Percentiles rank a stretch among this genome's conserved stretches.
Conservation (phyloP, 1,284 basidiomycete species). For the Ceratobasidium sp. region DNA sequence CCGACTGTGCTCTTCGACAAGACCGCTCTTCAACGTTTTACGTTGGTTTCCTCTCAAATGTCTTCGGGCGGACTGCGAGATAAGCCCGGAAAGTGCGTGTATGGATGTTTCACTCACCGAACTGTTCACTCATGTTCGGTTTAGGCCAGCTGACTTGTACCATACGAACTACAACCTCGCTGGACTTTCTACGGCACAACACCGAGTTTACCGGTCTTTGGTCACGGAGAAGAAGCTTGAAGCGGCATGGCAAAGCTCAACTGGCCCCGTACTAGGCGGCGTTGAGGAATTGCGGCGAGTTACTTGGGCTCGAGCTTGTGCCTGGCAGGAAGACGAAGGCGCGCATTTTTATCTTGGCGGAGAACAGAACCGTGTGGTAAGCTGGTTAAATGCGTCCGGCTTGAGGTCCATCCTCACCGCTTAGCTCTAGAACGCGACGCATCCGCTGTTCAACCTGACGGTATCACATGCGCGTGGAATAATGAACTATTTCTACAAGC, state of each 20-base stretch:
- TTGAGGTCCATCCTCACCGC: not conserved
- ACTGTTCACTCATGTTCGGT: not conserved
- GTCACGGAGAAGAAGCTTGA: constrained; percentile 59
- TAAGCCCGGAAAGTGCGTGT: constrained; percentile 88
- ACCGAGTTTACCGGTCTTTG: constrained; percentile 68
- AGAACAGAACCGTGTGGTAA: constrained; percentile 73
- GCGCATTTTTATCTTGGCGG: constrained; percentile 72
- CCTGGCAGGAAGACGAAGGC: constrained; percentile 79
- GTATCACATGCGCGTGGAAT: constrained; percentile 77
- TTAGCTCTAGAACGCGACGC: constrained; percentile 79
- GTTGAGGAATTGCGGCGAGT: constrained; percentile 60
- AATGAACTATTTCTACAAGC: constrained; percentile 81
- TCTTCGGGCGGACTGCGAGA: constrained; percentile 88
- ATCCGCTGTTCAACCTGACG: constrained; percentile 87
- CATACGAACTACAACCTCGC: constrained; percentile 92
- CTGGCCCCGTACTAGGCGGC: constrained; percentile 54
- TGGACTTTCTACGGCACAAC: constrained; percentile 89
- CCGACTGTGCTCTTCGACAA: constrained; percentile 52
- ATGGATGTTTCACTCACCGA: too few relatives aligned
- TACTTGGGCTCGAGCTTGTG: constrained; percentile 69
- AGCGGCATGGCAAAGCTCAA: constrained; percentile 59
- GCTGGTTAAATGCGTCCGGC: constrained; percentile 52
- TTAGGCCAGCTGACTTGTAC: constrained; percentile 82
- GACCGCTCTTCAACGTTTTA: constrained; percentile 84
- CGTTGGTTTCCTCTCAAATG: constrained; percentile 87